Percentiles rank a stretch among this genome's conserved stretches.
These are phyloP conservation scores for Solanum hybrid DNA, from an alignment of 305 asterid genomes.

Conservation along the genomic window DNA sequence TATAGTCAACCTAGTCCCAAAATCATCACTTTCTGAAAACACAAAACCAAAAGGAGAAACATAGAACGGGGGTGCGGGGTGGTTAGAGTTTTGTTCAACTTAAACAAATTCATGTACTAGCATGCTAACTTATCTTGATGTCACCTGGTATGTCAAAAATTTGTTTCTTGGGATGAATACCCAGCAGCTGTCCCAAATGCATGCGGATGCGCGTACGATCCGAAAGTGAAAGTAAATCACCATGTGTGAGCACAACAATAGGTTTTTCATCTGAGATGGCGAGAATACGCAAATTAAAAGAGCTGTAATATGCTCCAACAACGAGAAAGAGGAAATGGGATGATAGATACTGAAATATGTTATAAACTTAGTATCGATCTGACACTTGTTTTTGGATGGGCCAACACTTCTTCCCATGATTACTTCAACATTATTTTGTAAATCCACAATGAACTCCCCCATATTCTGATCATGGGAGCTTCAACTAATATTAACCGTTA, in stretches of 20 bases:
- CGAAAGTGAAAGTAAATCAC: slow-evolving; percentile 56
- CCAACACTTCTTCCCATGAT: background rate
- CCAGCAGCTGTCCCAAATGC: slow-evolving; percentile 58
- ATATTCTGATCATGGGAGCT: background rate
- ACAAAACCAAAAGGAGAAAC: background rate
- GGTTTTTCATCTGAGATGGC: slow-evolving; percentile 68
- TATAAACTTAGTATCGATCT: background rate
- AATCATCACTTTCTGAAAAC: slow-evolving; percentile 41
- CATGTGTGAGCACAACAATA: slow-evolving; percentile 72
- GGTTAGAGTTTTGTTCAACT: background rate
- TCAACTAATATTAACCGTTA: background rate
- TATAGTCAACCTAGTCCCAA: slow-evolving; percentile 35
- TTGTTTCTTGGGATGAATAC: slow-evolving; percentile 56
- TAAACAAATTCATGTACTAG: background rate
- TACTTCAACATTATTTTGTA: background rate
- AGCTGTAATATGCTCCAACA: background rate
- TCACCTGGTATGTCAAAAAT: slow-evolving; percentile 82
- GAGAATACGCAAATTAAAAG: background rate
- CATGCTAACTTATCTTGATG: background rate
- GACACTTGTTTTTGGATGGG: background rate
- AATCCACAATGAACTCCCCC: background rate
- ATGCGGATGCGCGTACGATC: slow-evolving; percentile 53
- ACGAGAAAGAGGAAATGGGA: background rate
- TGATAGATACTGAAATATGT: background rate
- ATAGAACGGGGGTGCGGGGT: background rate